phyloP scores from a whole-genome alignment of 2,329 filamentous ascomycete species.

The Exophiala lecanii-corni region DNA sequence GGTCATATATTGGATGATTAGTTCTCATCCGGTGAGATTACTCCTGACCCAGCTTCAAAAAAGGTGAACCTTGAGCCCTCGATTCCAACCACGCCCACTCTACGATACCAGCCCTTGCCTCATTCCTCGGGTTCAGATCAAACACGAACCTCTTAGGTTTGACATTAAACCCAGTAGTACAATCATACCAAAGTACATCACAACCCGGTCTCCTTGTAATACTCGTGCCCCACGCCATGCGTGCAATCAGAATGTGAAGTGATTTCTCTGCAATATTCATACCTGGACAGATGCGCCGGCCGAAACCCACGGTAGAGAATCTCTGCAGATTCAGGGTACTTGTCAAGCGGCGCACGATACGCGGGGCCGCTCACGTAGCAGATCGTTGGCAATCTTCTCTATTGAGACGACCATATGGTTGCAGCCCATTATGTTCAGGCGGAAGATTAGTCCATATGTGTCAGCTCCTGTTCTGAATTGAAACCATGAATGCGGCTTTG shows the following conservation, averaged over 20 bases:
- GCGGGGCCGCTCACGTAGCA: slow-evolving; percentile 45
- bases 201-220: slow-evolving; percentile 11
- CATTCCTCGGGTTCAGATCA: slow-evolving; percentile 12
- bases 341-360: slow-evolving; percentile 48
- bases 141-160: slow-evolving; percentile 18
- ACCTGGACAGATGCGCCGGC: slow-evolving; percentile 39
- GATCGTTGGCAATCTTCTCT: slow-evolving; percentile 39
- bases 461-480: slow-evolving; percentile 37
- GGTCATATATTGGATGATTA: too few species aligned
- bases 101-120: slow-evolving; percentile 3
- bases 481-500: slow-evolving; percentile 37
- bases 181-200: slow-evolving; percentile 17
- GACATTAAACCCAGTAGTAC: slow-evolving; percentile 20
- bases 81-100: slow-evolving; percentile 4
- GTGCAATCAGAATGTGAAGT: slow-evolving; percentile 21
- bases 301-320: slow-evolving; percentile 53
- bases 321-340: slow-evolving; percentile 52
- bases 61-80: slow-evolving; percentile 8
- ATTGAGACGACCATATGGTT: slow-evolving; percentile 35
- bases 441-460: slow-evolving; percentile 39
- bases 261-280: slow-evolving; percentile 27
- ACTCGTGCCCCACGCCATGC: slow-evolving; percentile 33
- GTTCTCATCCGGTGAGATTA: too few species aligned
- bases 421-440: slow-evolving; percentile 40
- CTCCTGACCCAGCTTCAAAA: too few species aligned